A percentile compares a stretch with the other conserved stretches of the same genome.
Conservation (phyloP, 441 rosid species). For the Gossypium gossypioides region DNA sequence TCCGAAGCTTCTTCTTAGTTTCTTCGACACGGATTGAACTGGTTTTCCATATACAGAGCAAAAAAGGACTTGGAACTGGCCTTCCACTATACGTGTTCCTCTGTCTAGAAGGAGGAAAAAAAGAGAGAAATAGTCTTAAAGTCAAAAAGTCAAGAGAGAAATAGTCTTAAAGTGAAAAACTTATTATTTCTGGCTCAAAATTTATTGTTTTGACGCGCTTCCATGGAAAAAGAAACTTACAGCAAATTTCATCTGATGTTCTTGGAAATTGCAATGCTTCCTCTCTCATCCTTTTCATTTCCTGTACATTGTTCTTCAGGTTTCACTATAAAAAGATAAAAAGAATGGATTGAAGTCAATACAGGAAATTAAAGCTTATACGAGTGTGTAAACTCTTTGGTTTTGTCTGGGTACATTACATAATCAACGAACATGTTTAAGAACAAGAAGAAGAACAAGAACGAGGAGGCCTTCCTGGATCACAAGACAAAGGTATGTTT, state of each 20-base stretch:
- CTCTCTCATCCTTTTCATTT: background rate
- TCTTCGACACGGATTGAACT: background rate
- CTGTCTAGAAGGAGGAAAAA: background rate
- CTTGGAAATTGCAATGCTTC: background rate
- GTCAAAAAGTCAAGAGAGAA: background rate
- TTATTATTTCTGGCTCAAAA: background rate
- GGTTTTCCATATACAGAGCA: background rate
- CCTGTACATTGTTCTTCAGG: background rate
- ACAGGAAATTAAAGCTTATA: background rate
- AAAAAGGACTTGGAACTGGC: background rate
- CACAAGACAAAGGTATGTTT: conserved; percentile 16
- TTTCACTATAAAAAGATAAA: background rate
- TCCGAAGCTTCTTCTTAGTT: background rate
- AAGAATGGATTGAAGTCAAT: background rate
- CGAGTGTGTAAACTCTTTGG: background rate
- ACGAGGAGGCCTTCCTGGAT: conserved; percentile 4
- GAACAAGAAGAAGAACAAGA: background rate
- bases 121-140: background rate
- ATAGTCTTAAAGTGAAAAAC: no score
- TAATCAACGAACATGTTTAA: background rate
- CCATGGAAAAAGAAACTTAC: background rate
- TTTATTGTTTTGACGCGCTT: background rate
- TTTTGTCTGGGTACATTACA: background rate
- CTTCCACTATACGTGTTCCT: background rate
- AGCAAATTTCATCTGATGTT: background rate